Percentiles rank a stretch among this genome's conserved stretches.
Conservation (phyloP, 2,329 filamentous ascomycete species). For the Neonectria sp. region DNA sequence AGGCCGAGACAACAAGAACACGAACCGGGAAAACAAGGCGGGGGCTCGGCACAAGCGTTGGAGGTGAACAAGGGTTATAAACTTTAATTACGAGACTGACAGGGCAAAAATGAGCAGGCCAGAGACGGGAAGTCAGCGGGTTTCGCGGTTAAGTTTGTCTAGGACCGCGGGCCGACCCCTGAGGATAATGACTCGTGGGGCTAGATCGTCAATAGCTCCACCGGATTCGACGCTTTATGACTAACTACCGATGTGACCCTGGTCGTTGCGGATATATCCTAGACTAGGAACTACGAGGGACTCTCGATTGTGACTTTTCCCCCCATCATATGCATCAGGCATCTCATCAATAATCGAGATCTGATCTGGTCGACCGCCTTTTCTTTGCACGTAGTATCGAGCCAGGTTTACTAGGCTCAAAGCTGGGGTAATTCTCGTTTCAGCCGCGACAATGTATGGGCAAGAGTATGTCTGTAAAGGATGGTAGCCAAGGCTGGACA, state of each 20-base stretch:
- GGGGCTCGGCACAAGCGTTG: background rate
- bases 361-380: background rate
- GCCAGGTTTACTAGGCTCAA: background rate
- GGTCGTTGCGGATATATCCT: background rate
- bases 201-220: background rate
- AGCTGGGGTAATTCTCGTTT: background rate
- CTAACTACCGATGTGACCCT: background rate
- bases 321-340: background rate
- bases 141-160: constrained; percentile 9
- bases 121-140: background rate
- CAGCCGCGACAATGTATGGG: background rate
- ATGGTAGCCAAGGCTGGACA: background rate
- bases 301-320: background rate
- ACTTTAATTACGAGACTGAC: constrained; percentile 2
- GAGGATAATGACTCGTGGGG: background rate
- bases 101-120: background rate
- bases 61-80: background rate
- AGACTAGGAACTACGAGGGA: background rate
- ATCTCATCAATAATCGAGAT: background rate
- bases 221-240: background rate
- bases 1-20: background rate
- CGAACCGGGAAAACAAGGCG: background rate
- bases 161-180: background rate
- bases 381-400: background rate
- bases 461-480: background rate